These are phyloP conservation scores for Penicillium egyptiacum DNA, from an alignment of 495 filamentous ascomycete genomes.

Conservation along the genomic window DNA sequence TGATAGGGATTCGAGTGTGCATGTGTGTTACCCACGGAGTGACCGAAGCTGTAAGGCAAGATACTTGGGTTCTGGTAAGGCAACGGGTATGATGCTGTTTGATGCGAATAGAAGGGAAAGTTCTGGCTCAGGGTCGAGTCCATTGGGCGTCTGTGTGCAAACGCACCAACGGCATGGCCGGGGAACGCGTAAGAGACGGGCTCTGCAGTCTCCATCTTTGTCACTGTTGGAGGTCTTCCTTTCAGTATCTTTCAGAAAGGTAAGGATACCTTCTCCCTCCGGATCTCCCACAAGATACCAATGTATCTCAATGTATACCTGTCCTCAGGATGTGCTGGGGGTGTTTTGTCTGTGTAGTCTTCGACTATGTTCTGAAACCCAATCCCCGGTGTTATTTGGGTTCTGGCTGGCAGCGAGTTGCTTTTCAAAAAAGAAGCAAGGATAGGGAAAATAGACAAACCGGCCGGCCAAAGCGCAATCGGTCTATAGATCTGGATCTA, in stretches of 20 bases:
- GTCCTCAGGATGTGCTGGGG: neutral
- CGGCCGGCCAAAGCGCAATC: constrained; percentile 16
- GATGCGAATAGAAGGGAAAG: constrained; percentile 43
- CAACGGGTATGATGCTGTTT: constrained; percentile 36
- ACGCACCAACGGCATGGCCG: constrained; percentile 38
- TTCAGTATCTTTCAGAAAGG: neutral
- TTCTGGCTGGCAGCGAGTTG: constrained; percentile 20
- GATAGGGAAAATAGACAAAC: constrained; percentile 17
- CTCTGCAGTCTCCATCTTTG: constrained; percentile 45
- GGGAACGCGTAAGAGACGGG: constrained; percentile 47
- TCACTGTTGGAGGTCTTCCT: constrained; percentile 4
- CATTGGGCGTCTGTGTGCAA: constrained; percentile 42
- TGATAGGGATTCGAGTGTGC: constrained; percentile 40
- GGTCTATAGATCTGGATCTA: constrained; percentile 13
- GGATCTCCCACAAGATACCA: constrained; percentile 2
- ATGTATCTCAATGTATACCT: constrained; percentile 9
- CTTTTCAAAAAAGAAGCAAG: constrained; percentile 18
- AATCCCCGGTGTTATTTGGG: constrained; percentile 15
- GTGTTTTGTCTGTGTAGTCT: neutral
- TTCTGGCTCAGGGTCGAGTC: constrained; percentile 35
- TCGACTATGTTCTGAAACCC: neutral
- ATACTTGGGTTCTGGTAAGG: constrained; percentile 41
- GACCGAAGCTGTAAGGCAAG: constrained; percentile 36
- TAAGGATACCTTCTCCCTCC: constrained; percentile 6
- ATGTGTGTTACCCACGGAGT: constrained; percentile 35